Base-by-base conservation (phyloP, 164 flowering plant genomes). In the Aristolochia fimbriata region DNA sequence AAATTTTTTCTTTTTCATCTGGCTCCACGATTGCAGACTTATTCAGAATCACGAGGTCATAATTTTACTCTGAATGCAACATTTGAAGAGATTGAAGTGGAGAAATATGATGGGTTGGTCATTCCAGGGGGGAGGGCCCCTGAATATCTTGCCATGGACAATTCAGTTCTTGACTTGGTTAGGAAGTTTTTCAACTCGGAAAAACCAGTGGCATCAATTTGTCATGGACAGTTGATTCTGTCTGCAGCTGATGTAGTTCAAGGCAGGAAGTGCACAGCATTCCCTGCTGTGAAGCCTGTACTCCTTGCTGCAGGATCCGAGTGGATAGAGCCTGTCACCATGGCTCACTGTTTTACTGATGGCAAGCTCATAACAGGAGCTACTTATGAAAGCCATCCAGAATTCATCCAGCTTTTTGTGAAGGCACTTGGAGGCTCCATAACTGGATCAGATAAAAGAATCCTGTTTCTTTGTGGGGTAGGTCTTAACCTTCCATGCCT, bases 401-500 rank as follows among this genome's bases (percentile, higher is more conserved):
- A 83, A 69, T 83, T 74, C 67, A 82, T 94, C 57, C 70, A 69
- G 61, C 83, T 62, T 61, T 85, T 94, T 65, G 78, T 94, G 58
- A 80, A 81, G 72, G 93, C 91, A 58, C 75, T 94, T 6, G 97
- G 97, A 21, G 99, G 96, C 62, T 75, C 66, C 62, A 76, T 86
- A 55, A 71, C 71, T 65, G 95, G 92, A 55, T 75, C 89, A 47
- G 70, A 75, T 47, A 86, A 83, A 60, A 72, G 70, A 58, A 78
- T 94, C 61, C 73, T 94, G 30, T 94, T 94, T 68, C 85, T 93
- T n/a, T 94, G 97, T 65, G 97, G 99, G 82, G 99, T 94, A 74
- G 70, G 88, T 62, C 54, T 45, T n/a, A 59, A 7, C 15, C 23
- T 49, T 15, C 20, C 56, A 50, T 54, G 43, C 43, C 12, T 7